Evolutionary conservation across 208 protist species (phyloP), one percentile per base, ranked within the genome.

Genomic region (Crithidia acanthocephali): DNA sequence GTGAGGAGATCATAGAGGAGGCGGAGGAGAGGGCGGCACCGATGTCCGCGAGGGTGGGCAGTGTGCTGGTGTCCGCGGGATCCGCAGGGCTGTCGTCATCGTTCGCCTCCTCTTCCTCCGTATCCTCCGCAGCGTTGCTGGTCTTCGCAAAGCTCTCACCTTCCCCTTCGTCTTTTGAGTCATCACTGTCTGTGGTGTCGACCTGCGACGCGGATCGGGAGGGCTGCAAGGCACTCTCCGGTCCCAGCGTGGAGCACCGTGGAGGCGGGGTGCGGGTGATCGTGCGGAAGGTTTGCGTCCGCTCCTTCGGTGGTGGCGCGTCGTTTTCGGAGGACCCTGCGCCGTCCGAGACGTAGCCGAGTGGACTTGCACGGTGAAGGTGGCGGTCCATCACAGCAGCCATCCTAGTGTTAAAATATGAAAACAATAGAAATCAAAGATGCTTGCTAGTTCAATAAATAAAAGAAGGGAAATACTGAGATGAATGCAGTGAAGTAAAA

Each of bases 1-100:
- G 62, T 11, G 74, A 63, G 37, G 68, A 78, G 20, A 83, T 83
- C 32, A 74, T 52, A 27, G 67, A 72, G 28, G 55, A 69, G 42
- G 69, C n/a, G n/a, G n/a, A n/a, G n/a, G n/a, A 62, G 37, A 51
- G 40, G 23, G 40, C 40, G n/a, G 58, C 37, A 3, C 25, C 58
- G 35, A 63, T 16, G 7, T 50, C 58, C 5, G 58, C 33, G 23
- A 63, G 58, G 6, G 23, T 33, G 3, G 58, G 58, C n/a, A 51
- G 58, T 23, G 58, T 63, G 3, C 5, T 8, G n/a, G 58, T 23
- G 23, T 9, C 40, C 1, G 11, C 4, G 8, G 2, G 58, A 10
- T 22, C 32, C 4, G 22, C 20, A 0, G 58, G 22, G 9, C 58
- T 6, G 0, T 63, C 56, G 16, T 45, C 25, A 10, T 63, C 58